Conservation (phyloP, 495 filamentous ascomycete species). For the Pyrenopolyporus hunteri region DNA sequence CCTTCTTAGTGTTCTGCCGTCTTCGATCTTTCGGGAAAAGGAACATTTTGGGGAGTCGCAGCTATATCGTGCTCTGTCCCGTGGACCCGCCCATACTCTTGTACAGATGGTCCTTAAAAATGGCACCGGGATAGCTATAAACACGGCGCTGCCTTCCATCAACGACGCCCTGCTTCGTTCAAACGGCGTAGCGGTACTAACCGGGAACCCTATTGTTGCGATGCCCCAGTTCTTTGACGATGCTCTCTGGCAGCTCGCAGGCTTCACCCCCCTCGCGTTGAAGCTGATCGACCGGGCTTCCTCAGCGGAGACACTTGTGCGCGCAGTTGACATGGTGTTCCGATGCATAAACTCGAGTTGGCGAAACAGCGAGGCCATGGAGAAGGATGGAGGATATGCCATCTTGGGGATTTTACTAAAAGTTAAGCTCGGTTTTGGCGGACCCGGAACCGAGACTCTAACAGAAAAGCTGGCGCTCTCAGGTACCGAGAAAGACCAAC, state of each 20-base stretch:
- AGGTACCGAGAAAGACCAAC: conserved; percentile 63
- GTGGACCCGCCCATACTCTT: conserved; percentile 72
- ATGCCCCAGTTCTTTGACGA: conserved; percentile 86
- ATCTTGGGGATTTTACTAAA: conserved; percentile 80
- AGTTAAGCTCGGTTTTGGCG: conserved; percentile 69
- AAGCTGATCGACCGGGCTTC: conserved; percentile 80
- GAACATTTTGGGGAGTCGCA: conserved; percentile 75
- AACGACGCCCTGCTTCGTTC: conserved; percentile 82
- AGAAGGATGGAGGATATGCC: conserved; percentile 90
- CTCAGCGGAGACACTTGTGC: conserved; percentile 69
- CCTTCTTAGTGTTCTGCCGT: conserved; percentile 82
- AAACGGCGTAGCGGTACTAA: conserved; percentile 79
- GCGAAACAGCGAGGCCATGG: conserved; percentile 98
- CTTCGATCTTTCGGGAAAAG: conserved; percentile 77
- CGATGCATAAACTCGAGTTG: conserved; percentile 84
- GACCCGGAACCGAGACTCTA: conserved; percentile 47
- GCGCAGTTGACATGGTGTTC: conserved; percentile 82
- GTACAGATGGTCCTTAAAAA: conserved; percentile 73
- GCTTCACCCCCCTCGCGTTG: conserved; percentile 81
- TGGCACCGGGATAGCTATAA: conserved; percentile 82
- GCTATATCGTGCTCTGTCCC: conserved; percentile 77
- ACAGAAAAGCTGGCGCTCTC: conserved; percentile 48
- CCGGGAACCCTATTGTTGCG: conserved; percentile 82
- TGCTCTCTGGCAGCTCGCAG: conserved; percentile 88
- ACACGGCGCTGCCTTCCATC: conserved; percentile 83